Conservation (phyloP, 345 rosid species). For the Eucalyptus tenuipes region DNA sequence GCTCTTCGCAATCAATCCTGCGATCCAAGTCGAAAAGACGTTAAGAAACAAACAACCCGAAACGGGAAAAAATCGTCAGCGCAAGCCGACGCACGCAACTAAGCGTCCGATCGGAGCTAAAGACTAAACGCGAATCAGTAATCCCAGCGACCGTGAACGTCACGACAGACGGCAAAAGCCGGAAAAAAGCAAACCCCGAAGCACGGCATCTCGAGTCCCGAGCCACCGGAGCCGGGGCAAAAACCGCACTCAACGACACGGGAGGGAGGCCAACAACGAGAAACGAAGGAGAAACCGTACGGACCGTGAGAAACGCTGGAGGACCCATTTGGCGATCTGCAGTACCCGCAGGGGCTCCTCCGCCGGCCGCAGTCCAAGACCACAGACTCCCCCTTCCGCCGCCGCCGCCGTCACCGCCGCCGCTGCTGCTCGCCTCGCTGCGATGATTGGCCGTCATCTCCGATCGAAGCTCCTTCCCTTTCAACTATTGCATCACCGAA, state of each 20-base stretch:
- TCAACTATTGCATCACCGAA: neutral
- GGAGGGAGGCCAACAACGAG: neutral
- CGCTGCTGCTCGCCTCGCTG: slow-evolving; percentile 69
- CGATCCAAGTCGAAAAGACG: neutral
- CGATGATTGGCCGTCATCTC: slow-evolving; percentile 26
- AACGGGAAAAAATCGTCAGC: neutral
- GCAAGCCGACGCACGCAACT: neutral
- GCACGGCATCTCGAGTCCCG: neutral
- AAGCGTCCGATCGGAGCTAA: neutral
- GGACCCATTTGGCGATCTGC: slow-evolving; percentile 36
- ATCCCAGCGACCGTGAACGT: neutral
- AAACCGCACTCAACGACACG: neutral
- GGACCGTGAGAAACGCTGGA: slow-evolving; percentile 69
- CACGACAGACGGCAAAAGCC: neutral
- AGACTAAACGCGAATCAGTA: neutral
- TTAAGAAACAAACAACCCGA: neutral
- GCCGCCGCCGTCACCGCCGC: neutral
- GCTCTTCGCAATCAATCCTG: slow-evolving; percentile 61
- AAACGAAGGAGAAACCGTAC: neutral
- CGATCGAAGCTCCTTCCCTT: neutral
- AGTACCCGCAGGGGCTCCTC: slow-evolving; percentile 64
- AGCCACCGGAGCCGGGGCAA: neutral
- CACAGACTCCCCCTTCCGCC: slow-evolving; percentile 31
- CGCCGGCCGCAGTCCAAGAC: slow-evolving; percentile 47
- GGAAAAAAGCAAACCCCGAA: neutral